These are phyloP conservation scores for Candida mesenterica DNA, from an alignment of 1,139 yeast species.

Conservation along the genomic window DNA sequence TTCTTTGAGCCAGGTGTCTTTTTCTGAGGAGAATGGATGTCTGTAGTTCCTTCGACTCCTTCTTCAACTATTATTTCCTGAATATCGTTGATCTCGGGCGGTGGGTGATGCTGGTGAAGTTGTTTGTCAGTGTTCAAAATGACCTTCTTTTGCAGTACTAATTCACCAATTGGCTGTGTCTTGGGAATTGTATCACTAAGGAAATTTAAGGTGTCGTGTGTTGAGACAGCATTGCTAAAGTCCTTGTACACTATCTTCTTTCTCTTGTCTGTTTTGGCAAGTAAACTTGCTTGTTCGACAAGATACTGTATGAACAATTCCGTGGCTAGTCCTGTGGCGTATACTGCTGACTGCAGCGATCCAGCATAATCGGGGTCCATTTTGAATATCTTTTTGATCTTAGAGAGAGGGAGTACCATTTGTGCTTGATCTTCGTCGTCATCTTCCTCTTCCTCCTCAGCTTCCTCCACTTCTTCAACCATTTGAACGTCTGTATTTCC, in stretches of 20 bases:
- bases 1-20: conserved; percentile 5
- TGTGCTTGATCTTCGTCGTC: conserved; percentile 12
- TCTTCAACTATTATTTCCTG: too few relatives aligned
- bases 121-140: conserved; percentile 7
- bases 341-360: conserved; percentile 76
- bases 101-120: conserved; percentile 2
- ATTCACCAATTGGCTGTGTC: conserved; percentile 48
- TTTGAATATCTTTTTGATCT: conserved; percentile 79
- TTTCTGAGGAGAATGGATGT: conserved; percentile 7
- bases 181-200: conserved; percentile 69
- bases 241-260: conserved; percentile 74
- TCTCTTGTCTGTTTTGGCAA: conserved; percentile 67
- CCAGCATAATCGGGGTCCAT: conserved; percentile 80
- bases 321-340: conserved; percentile 83
- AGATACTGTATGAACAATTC: conserved; percentile 80
- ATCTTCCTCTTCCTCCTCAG: conserved; percentile 19
- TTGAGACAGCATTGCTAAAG: conserved; percentile 67
- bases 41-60: conserved; percentile 11
- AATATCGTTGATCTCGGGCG: not conserved
- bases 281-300: conserved; percentile 73
- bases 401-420: conserved; percentile 62
- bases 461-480: conserved; percentile 15
- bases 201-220: conserved; percentile 67
- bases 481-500: conserved; percentile 6
- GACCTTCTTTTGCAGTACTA: conserved; percentile 8